These are phyloP conservation scores for Pyricularia sp. DNA, from an alignment of 2,329 filamentous ascomycete species.

Conservation along the genomic window DNA sequence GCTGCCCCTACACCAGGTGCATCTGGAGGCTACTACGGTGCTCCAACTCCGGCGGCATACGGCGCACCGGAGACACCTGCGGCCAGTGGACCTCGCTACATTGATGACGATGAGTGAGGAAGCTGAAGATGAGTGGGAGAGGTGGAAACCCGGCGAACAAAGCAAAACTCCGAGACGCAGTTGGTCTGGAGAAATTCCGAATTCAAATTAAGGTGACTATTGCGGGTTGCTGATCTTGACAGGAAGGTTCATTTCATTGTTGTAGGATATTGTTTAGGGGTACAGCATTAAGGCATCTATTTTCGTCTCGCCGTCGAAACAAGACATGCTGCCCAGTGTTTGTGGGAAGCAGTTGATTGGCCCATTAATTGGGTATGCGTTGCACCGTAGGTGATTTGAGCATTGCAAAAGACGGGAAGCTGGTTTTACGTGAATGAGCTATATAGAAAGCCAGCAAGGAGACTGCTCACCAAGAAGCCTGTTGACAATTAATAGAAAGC, in stretches of 20 bases:
- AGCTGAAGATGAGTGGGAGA: neutral
- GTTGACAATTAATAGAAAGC: neutral
- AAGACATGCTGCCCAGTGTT: neutral
- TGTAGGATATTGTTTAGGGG: neutral
- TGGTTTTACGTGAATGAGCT: neutral
- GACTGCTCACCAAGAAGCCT: neutral
- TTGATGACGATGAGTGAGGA: constrained; percentile 35
- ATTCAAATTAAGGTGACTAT: neutral
- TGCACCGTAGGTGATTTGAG: neutral
- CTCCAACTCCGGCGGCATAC: constrained; percentile 57
- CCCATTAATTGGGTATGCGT: too few relatives aligned
- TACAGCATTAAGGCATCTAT: neutral
- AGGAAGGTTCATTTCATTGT: neutral
- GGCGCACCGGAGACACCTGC: constrained; percentile 52
- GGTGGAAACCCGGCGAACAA: too few relatives aligned
- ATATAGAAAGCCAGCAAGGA: neutral
- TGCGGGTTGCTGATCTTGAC: neutral
- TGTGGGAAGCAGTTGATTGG: neutral
- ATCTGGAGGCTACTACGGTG: constrained; percentile 48
- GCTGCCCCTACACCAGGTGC: constrained; percentile 63
- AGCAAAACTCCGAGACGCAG: neutral
- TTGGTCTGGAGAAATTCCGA: neutral
- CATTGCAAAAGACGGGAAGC: neutral
- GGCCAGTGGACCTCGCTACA: constrained; percentile 45
- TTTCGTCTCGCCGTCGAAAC: neutral